A percentile compares a stretch with the other conserved stretches of the same genome.
These are phyloP conservation scores for Alternaria conjuncta DNA, from an alignment of 2,329 filamentous ascomycete genomes.

Conservation along the genomic window DNA sequence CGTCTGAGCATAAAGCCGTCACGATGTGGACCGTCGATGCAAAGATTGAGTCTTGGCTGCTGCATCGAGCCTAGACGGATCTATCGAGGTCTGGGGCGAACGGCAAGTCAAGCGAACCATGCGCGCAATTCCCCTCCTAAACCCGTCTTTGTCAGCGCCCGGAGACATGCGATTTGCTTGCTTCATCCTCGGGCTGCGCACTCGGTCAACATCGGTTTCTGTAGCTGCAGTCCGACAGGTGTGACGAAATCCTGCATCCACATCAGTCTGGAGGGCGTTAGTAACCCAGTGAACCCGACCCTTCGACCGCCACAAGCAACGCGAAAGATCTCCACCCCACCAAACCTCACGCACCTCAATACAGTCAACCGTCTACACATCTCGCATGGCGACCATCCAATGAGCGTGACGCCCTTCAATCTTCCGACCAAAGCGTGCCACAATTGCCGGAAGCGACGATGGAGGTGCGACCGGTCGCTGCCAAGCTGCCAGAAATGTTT, in stretches of 20 bases:
- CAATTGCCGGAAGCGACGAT: conserved; percentile 66
- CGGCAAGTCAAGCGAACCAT: conserved; percentile 11
- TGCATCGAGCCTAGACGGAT: conserved; percentile 11
- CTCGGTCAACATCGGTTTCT: conserved; percentile 18
- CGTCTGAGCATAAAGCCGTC: conserved; percentile 21
- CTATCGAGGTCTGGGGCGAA: background rate
- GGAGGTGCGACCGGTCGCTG: conserved; percentile 67
- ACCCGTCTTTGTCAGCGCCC: conserved; percentile 12
- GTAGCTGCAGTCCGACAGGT: conserved; percentile 3
- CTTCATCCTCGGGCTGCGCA: conserved; percentile 15
- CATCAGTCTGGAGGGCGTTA: conserved; percentile 14
- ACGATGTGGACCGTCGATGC: conserved; percentile 24
- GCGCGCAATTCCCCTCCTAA: background rate
- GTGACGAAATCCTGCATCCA: conserved; percentile 20
- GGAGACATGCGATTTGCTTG: conserved; percentile 16
- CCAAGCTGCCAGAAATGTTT: conserved; percentile 67
- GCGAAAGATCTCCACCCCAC: conserved; percentile 14
- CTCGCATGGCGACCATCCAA: conserved; percentile 43
- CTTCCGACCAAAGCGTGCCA: conserved; percentile 59
- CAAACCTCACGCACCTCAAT: conserved; percentile 16
- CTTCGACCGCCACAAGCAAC: conserved; percentile 18
- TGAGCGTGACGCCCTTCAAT: conserved; percentile 37
- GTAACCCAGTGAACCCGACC: conserved; percentile 16
- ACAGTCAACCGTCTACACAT: conserved; percentile 31
- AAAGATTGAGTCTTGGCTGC: conserved; percentile 36